A percentile compares a stretch with the other conserved stretches of the same genome.
Evolutionary conservation across 164 flowering plant genomes (phyloP).

Genomic region (Magnolia sinica): DNA sequence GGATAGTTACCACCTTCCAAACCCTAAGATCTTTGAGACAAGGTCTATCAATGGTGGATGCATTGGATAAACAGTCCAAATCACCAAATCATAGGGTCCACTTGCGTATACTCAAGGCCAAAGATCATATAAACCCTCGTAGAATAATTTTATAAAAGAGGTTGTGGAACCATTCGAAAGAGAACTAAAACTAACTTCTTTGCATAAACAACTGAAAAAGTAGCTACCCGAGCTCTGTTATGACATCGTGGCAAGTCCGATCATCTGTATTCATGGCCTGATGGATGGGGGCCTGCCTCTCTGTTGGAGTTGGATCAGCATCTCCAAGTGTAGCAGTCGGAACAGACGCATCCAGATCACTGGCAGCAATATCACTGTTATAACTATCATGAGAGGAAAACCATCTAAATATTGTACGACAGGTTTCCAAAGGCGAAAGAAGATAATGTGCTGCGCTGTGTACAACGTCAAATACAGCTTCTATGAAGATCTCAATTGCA

Average conservation of each 20-base stretch:
- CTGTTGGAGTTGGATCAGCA: conserved; percentile 62
- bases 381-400: conserved; percentile 25
- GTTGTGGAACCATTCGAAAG: too few species aligned
- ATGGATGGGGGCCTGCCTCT: conserved; percentile 47
- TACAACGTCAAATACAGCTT: conserved; percentile 68
- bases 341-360: conserved; percentile 28
- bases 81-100: too few species aligned
- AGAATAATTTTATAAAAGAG: too few species aligned
- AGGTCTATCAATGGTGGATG: too few species aligned
- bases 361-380: conserved; percentile 18
- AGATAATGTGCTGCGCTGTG: conserved; percentile 74
- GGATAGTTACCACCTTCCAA: too few species aligned
- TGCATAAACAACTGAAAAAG: background rate
- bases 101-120: too few species aligned
- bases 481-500: conserved; percentile 81
- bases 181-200: too few species aligned
- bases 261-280: conserved; percentile 83
- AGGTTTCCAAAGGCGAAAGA: conserved; percentile 65
- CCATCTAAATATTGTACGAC: conserved; percentile 39
- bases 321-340: conserved; percentile 69
- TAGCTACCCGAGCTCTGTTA: conserved; percentile 91
- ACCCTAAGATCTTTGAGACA: too few species aligned
- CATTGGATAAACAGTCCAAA: too few species aligned
- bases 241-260: conserved; percentile 91
- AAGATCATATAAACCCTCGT: too few species aligned